Base-by-base conservation (phyloP, 1,284 basidiomycete genomes). In the Sanghuangporus baumii region DNA sequence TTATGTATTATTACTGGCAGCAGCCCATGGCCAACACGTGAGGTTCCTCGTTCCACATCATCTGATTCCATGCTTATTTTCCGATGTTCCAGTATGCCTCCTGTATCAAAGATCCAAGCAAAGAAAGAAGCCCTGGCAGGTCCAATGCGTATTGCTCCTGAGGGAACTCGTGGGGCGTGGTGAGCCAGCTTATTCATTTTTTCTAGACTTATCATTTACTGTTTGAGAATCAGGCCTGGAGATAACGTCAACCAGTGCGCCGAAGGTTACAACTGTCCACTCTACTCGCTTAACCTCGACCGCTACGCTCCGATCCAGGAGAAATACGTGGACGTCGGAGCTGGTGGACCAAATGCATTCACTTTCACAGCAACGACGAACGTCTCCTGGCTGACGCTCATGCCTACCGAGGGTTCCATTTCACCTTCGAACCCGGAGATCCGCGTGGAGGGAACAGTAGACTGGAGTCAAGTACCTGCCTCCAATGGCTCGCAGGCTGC, bases 1-100 rank as follows among this genome's bases (percentile, higher is more conserved):
- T 85, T 60, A 81, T 80, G 67, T n/a, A 87, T 66, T 81, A 78
- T 66, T 88, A 89, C 71, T 89, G 87, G 86, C 87, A 89, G 67
- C 81, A 86, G 69, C 85, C 85, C 0, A 82, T 83, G 78, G 77
- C 79, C 2, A 83, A 87, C 71, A 79, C 80, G 83, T 84, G 66
- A 43, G 78, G 70, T 2, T 23, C 48, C 34, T 43, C 40, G 6
- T 40, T 18, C 26, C 50, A n/a, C 7, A 40, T 23, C 1, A 34
- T 43, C 7, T 8, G 52, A 16, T 26, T 41, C 16, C 37, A 46
- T 56, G 1, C 46, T 26, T 41, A 23, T 18, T 14, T 65, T 52
- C 58, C 3, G 12, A 50, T n/a, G 56, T 12, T 62, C 6, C 65
- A 86, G 83, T 0, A 84, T 86, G 82, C 85, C 85, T 0, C 68